Percentiles rank a stretch among this genome's conserved stretches.
Conservation (phyloP, 805 yeast species). For the Naumovozyma castellii region DNA sequence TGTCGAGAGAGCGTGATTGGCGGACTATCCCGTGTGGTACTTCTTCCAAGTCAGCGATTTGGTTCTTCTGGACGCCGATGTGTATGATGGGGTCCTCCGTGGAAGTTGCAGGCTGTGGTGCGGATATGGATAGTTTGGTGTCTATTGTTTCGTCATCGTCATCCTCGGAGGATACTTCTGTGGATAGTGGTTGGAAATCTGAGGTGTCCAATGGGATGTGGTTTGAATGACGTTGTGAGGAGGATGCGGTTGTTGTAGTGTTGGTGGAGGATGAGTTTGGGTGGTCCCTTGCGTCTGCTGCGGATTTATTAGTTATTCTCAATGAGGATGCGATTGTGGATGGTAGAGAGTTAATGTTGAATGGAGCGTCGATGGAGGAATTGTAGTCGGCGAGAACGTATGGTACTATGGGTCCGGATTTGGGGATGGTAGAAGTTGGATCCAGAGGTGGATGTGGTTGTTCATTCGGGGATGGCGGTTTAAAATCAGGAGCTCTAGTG, state of each 20-base stretch:
- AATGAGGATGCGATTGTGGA: background rate
- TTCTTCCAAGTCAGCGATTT: slow-evolving; percentile 90
- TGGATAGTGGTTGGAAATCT: slow-evolving; percentile 48
- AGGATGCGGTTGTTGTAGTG: background rate
- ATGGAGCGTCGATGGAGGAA: slow-evolving; percentile 63
- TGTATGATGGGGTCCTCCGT: too few species aligned
- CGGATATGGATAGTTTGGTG: background rate
- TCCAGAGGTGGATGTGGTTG: slow-evolving; percentile 55
- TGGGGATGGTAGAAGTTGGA: slow-evolving; percentile 61
- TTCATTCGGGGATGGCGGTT: slow-evolving; percentile 68
- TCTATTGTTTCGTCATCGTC: slow-evolving; percentile 21
- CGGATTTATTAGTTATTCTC: background rate
- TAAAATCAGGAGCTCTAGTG: slow-evolving; percentile 79
- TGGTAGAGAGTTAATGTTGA: slow-evolving; percentile 6
- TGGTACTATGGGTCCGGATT: slow-evolving; percentile 67
- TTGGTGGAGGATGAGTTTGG: background rate
- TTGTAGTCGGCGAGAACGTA: slow-evolving; percentile 68
- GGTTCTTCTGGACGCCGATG: slow-evolving; percentile 36
- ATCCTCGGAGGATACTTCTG: slow-evolving; percentile 37
- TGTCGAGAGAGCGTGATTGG: slow-evolving; percentile 63
- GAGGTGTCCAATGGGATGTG: slow-evolving; percentile 48
- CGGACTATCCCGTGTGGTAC: slow-evolving; percentile 90
- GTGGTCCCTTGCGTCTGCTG: background rate
- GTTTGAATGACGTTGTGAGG: slow-evolving; percentile 2
- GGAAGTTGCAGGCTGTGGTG: too few species aligned